Base-by-base conservation (phyloP, 345 rosid genomes). In the Pistacia integerrima region DNA sequence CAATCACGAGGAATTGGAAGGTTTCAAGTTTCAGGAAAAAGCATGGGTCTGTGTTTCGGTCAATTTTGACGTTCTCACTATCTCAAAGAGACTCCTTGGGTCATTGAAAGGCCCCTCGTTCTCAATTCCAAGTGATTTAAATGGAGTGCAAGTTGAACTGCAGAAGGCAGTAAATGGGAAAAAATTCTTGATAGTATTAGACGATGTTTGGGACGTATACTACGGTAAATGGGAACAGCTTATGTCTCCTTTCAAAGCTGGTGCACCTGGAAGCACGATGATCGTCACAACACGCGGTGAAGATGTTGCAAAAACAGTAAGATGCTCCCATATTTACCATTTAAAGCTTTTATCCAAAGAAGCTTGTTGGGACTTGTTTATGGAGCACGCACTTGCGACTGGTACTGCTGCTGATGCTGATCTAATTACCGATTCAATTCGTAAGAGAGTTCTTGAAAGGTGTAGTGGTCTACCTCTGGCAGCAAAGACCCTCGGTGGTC, bases 381-480 rank as follows among this genome's bases (percentile, higher is more conserved):
- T 0, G 41, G 7, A 38, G 41, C 41, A 38, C 0, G 41, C 41
- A 38, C 7, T 38, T 0, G 41, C 6, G 41, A 30, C 3, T 30
- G 33, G 33, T 30, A 30, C 33, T 0, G 33, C 33, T 30, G 33
- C 33, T 30, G 33, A 1, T 1, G 3, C 2, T 30, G 33, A 30
- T 30, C 33, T 30, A 30, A 30, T 30, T 30, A 41, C 46, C 46
- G 8, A 41, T 38, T 38, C 41, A 38, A 38, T 5, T 5, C 8
- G 46, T 41, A 1, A 5, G 1, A 41, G 8, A 41, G 8, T 41
- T 41, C 1, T 41, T 41, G 14, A 6, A 10, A 67, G 71, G 55
- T 77, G 73, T 72, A 30, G 33, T 16, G 80, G 80, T 0, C 36
- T 72, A 58, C 72, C 80, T 6, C 18, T 58, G 72, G 80, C 76